Conservation (phyloP, 2,329 filamentous ascomycete genomes). For the Sclerotinia nivalis region DNA sequence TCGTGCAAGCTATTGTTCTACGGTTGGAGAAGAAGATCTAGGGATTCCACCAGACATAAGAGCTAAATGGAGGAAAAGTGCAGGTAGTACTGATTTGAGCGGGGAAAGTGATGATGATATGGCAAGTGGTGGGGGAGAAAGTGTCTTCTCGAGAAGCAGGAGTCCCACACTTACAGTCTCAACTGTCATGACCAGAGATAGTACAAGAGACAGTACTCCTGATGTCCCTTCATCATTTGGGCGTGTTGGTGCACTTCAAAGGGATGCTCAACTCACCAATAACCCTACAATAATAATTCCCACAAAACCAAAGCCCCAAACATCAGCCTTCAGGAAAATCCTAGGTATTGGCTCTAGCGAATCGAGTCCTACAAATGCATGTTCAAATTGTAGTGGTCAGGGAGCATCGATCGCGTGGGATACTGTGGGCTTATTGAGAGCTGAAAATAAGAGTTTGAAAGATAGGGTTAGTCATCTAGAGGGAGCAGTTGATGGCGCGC, state of each 20-base stretch:
- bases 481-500: slow-evolving; percentile 58
- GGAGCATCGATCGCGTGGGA: slow-evolving; percentile 64
- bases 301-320: slow-evolving; percentile 42
- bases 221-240: slow-evolving; percentile 7
- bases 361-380: slow-evolving; percentile 42
- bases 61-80: slow-evolving; percentile 28
- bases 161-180: slow-evolving; percentile 51
- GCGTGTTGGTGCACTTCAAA: slow-evolving; percentile 14
- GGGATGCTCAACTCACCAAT: neutral
- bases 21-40: slow-evolving; percentile 34
- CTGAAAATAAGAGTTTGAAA: slow-evolving; percentile 64
- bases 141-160: slow-evolving; percentile 59
- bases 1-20: slow-evolving; percentile 17
- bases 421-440: slow-evolving; percentile 60
- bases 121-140: slow-evolving; percentile 22
- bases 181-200: slow-evolving; percentile 23
- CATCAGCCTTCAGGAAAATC: slow-evolving; percentile 52
- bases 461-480: slow-evolving; percentile 59
- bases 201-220: slow-evolving; percentile 17
- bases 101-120: slow-evolving; percentile 24
- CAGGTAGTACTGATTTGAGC: slow-evolving; percentile 43
- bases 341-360: slow-evolving; percentile 40
- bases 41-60: slow-evolving; percentile 29
- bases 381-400: slow-evolving; percentile 59
- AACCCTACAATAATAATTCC: slow-evolving; percentile 26